phyloP scores from a whole-genome alignment of 1,284 basidiomycete species.

The Amylostereum chailletii region DNA sequence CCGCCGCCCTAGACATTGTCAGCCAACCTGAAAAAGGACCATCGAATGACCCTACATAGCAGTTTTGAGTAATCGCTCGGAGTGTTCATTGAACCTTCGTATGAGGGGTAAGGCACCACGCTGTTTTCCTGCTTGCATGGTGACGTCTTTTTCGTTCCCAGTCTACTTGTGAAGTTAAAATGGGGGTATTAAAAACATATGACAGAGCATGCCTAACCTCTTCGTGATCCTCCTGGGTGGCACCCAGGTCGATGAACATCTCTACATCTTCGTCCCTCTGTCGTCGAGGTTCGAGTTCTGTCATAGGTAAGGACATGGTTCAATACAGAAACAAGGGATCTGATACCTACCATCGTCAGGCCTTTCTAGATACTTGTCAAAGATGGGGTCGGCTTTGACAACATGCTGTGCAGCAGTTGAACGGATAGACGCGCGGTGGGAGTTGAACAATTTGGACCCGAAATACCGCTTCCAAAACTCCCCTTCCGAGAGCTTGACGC shows the following conservation, averaged over 20 bases:
- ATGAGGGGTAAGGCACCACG: constrained; percentile 86
- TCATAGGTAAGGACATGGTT: neutral
- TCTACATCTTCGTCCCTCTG: constrained; percentile 64
- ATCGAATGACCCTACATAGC: constrained; percentile 43
- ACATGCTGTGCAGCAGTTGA: constrained; percentile 79
- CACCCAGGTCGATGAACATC: constrained; percentile 77
- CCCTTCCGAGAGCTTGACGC: constrained; percentile 66
- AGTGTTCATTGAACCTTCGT: constrained; percentile 96
- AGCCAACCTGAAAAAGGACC: constrained; percentile 2
- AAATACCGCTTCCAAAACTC: constrained; percentile 98
- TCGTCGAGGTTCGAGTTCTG: constrained; percentile 77
- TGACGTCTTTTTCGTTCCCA: constrained; percentile 82
- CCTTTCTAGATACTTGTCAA: constrained; percentile 91
- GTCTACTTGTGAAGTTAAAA: constrained; percentile 36
- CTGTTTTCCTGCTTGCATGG: constrained; percentile 94
- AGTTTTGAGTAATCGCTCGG: constrained; percentile 77
- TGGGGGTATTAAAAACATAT: constrained; percentile 1
- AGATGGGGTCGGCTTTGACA: constrained; percentile 87
- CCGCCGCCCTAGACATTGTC: constrained; percentile 35
- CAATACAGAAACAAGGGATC: neutral
- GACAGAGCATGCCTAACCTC: constrained; percentile 43
- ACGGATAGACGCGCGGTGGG: constrained; percentile 87
- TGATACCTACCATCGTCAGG: constrained; percentile 78
- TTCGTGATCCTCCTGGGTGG: constrained; percentile 88
- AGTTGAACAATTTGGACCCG: constrained; percentile 89